Percentiles rank a stretch among this genome's conserved stretches.
These are phyloP conservation scores for Esteya vermicola DNA, from an alignment of 2,329 filamentous ascomycete genomes.

Conservation along the genomic window DNA sequence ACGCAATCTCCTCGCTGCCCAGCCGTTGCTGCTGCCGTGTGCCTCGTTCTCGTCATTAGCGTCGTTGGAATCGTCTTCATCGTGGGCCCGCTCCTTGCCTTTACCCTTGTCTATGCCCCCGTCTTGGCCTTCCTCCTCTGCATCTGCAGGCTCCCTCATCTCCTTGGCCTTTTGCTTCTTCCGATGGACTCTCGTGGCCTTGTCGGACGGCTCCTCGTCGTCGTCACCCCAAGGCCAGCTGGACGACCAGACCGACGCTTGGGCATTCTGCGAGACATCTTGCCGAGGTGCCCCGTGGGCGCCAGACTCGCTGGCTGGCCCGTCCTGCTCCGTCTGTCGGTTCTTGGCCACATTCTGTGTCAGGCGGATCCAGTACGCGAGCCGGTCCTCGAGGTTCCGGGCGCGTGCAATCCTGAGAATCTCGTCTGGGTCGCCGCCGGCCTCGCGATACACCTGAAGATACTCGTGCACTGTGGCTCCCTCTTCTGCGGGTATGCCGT, in stretches of 20 bases:
- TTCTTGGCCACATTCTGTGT: constrained; percentile 24
- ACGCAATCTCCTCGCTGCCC: constrained; percentile 14
- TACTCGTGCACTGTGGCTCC: constrained; percentile 24
- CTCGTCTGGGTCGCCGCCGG: constrained; percentile 42
- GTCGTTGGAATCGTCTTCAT: background rate
- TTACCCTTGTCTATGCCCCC: background rate
- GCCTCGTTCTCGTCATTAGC: background rate
- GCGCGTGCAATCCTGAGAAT: constrained; percentile 47
- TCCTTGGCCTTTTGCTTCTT: too few species aligned
- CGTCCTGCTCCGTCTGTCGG: constrained; percentile 1
- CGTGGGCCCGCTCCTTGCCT: constrained; percentile 3
- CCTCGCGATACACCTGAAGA: constrained; percentile 42
- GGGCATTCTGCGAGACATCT: too few species aligned
- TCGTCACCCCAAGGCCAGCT: background rate
- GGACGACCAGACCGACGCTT: background rate
- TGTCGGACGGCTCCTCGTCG: too few species aligned
- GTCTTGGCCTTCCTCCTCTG: background rate
- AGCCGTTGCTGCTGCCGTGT: background rate
- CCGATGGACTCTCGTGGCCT: too few species aligned
- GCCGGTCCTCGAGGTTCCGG: constrained; percentile 42
- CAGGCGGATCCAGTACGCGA: constrained; percentile 44
- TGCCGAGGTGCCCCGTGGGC: too few species aligned
- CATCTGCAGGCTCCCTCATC: too few species aligned
- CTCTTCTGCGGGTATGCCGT: constrained; percentile 2
- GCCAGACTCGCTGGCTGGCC: background rate